Base-by-base conservation (phyloP, 225 moss, liverwort and hornwort genomes). In the Marchantia polymorpha region DNA sequence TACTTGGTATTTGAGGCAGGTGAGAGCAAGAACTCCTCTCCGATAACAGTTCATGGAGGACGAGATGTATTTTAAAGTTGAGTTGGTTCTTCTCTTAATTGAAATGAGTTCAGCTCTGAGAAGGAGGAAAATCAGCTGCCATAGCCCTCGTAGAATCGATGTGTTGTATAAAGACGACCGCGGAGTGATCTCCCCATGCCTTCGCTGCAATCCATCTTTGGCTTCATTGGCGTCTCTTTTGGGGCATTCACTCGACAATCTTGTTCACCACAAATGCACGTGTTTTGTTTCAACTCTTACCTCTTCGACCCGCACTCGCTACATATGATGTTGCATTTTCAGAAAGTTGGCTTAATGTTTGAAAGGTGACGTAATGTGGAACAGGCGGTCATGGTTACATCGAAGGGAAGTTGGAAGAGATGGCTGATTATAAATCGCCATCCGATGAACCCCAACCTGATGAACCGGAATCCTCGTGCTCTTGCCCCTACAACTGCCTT, bases 361-460 rank as follows among this genome's bases (percentile, higher is more conserved):
- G 69, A 22, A 25, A 25, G 69, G 53, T 79, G 55, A 31, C n/a
- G 3, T 12, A 53, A 22, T 30, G 69, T 79, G 78, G 3, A 52
- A 55, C 78, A 79, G 78, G 78, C 56, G 78, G 78, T 69, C 68
- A 12, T 30, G 78, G 78, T 19, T 69, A 70, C 20, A 52, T 79
- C 19, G 51, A 79, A 69, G 78, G 65, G 12, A 67, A 49, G 78
- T 49, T 64, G 27, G 78, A 78, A 20, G 65, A 26, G 78, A 78
- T 65, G 48, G 51, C 3, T 52, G n/a, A 52, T 16, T 60, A 67
- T 20, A 25, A 27, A 26, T 27, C 64, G 12, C 64, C 48, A 52
- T 73, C 51, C 46, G 52, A 56, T 55, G 16, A 56, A 15, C 54
- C 39, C 2, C 39, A 5, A 39, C 39, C 39, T n/a, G 65, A 27